Base-by-base conservation (phyloP, 2,329 filamentous ascomycete genomes). In the Penicillium sp. region DNA sequence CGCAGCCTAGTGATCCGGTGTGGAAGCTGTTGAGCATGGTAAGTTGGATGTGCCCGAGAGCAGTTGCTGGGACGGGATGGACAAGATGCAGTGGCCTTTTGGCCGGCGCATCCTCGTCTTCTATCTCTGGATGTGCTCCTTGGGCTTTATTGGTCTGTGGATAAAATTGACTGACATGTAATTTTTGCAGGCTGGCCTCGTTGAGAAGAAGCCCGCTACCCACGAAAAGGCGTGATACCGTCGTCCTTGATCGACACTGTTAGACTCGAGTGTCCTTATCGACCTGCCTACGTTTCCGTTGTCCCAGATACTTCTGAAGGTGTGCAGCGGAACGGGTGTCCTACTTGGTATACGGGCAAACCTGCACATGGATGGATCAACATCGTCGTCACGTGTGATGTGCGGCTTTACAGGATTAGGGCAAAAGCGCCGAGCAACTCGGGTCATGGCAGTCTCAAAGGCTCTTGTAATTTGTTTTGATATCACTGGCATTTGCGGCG, bases 21-120 rank as follows among this genome's bases (percentile, higher is more conserved):
- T 96, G 92, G 92, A 81, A 90, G 69, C 73, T 97, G 64, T 76
- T 99, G 63, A 83, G 82, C 50, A 87, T 96, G 89, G 90, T 92
- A 68, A 57, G 77, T 65, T 40, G 25, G 20, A 35, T 31, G 35
- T 33, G 20, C 46, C 46, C n/a, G 30, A 28, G 18, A 27, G 25
- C 20, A 27, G 20, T 44, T 36, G 24, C 8, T 11, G 45, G 45
- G 20, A 42, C 20, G 35, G 11, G 11, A 41, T 27, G 5, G 39
- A 27, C 24, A 16, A 5, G 20, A 41, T n/a, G 38, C 22, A 7
- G 38, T 13, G 7, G 35, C 16, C 16, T 5, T 38, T 38, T 31
- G 5, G 35, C 13, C 16, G 2, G 13, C 38, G 22, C 38, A 35
- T 13, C 1, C 22, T 28, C 9, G 10, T 28, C 4, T n/a, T 35